Conservation (phyloP, 306 rosid genomes). For the Ormosia semicastrata region DNA sequence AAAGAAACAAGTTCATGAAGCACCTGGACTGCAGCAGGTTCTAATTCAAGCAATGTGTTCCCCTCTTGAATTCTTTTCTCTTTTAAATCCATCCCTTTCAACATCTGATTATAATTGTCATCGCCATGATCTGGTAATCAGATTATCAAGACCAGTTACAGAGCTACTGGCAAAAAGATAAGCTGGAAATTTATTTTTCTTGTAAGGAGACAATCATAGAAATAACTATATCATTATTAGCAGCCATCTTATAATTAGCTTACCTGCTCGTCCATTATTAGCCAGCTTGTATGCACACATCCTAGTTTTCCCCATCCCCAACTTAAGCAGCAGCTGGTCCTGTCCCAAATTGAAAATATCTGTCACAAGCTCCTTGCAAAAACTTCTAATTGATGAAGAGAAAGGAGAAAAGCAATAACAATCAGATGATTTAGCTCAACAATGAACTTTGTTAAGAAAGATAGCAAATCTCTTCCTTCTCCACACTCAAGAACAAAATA, state of each 20-base stretch:
- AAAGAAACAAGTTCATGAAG: constrained; percentile 81
- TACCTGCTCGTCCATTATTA: constrained; percentile 45
- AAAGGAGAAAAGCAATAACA: neutral
- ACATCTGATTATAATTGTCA: constrained; percentile 35
- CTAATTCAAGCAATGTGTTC: constrained; percentile 49
- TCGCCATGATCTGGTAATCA: constrained; percentile 50
- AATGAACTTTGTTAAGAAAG: constrained; percentile 20
- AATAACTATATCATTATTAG: constrained; percentile 9
- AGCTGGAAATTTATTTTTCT: constrained; percentile 17
- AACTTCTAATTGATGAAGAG: constrained; percentile 11
- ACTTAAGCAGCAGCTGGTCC: constrained; percentile 58
- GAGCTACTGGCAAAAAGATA: constrained; percentile 9
- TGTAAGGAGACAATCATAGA: constrained; percentile 1
- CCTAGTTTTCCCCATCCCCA: constrained; percentile 43
- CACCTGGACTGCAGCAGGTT: constrained; percentile 62
- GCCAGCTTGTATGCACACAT: constrained; percentile 27
- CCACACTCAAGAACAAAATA: constrained; percentile 11
- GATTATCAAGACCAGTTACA: constrained; percentile 30
- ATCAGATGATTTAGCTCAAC: neutral
- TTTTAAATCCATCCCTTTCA: constrained; percentile 45
- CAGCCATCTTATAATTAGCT: constrained; percentile 27
- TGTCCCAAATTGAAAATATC: constrained; percentile 52
- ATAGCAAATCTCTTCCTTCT: constrained; percentile 7
- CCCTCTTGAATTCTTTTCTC: constrained; percentile 43
- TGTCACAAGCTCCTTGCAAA: constrained; percentile 22